Evolutionary conservation across 768 basidiomycete genomes (phyloP).

Genomic region (Mycena kentingensis): DNA sequence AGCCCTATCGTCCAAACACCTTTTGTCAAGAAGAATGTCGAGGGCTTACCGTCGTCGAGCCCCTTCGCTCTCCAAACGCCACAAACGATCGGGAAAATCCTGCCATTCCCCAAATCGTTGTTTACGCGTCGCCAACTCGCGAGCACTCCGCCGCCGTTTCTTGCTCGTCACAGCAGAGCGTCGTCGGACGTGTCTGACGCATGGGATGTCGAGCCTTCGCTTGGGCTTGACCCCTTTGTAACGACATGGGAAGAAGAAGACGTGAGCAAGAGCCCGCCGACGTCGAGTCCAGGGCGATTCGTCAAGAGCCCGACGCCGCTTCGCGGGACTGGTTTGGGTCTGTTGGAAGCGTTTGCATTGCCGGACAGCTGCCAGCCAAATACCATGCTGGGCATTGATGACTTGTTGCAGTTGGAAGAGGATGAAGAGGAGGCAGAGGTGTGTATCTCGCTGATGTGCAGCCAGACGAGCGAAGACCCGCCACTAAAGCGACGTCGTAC

Average conservation of each 20-base stretch:
- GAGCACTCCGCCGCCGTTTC: constrained; percentile 13
- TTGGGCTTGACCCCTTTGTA: constrained; percentile 20
- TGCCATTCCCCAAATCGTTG: constrained; percentile 42
- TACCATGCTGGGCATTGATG: constrained; percentile 35
- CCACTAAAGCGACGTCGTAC: constrained; percentile 17
- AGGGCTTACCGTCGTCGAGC: constrained; percentile 20
- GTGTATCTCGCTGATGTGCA: constrained; percentile 17
- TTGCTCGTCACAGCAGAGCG: constrained; percentile 31
- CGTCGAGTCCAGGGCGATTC: constrained; percentile 41
- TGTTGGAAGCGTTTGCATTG: constrained; percentile 58
- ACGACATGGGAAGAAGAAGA: constrained; percentile 12
- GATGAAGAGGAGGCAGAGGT: constrained; percentile 33
- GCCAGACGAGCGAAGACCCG: constrained; percentile 16
- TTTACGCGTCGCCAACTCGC: constrained; percentile 36
- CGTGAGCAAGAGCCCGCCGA: constrained; percentile 26
- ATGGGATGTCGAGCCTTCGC: constrained; percentile 32
- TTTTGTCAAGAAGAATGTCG: constrained; percentile 31
- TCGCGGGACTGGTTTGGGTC: constrained; percentile 50
- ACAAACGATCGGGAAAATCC: constrained; percentile 34
- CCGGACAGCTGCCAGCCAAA: constrained; percentile 35
- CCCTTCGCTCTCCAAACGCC: constrained; percentile 34
- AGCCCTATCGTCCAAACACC: constrained; percentile 42
- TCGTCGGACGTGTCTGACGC: constrained; percentile 42
- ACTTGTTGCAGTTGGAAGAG: constrained; percentile 31
- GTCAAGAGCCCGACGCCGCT: constrained; percentile 37